phyloP scores from a whole-genome alignment of 108 stramenopile genomes.

The Nitzschia palea region DNA sequence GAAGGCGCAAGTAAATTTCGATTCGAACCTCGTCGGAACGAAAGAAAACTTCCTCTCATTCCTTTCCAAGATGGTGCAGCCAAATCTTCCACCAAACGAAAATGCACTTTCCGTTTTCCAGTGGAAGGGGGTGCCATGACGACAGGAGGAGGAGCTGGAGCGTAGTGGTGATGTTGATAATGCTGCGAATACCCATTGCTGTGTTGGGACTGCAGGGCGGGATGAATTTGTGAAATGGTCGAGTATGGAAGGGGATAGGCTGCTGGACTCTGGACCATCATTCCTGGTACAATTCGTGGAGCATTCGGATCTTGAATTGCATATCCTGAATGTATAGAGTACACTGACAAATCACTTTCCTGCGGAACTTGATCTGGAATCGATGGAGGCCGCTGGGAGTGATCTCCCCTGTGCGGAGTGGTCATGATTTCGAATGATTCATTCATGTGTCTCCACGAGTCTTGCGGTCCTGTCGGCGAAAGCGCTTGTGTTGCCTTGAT shows the following conservation, averaged over 20 bases:
- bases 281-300: neutral
- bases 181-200: conserved; percentile 4
- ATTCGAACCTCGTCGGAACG: conserved; percentile 22
- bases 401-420: neutral
- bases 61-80: neutral
- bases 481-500: neutral
- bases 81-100: conserved; percentile 31
- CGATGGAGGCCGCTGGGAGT: neutral
- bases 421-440: neutral
- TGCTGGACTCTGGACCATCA: neutral
- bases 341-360: conserved; percentile 18
- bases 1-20: neutral
- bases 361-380: neutral
- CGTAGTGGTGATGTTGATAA: neutral
- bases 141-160: neutral
- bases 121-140: neutral
- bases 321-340: conserved; percentile 11
- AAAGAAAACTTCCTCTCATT: conserved; percentile 7
- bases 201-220: neutral
- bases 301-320: neutral
- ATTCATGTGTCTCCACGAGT: neutral
- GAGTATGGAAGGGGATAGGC: neutral
- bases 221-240: neutral
- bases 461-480: neutral
- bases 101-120: conserved; percentile 36